phyloP scores from a whole-genome alignment of 2,329 filamentous ascomycete species.

The Aureobasidium sp. region DNA sequence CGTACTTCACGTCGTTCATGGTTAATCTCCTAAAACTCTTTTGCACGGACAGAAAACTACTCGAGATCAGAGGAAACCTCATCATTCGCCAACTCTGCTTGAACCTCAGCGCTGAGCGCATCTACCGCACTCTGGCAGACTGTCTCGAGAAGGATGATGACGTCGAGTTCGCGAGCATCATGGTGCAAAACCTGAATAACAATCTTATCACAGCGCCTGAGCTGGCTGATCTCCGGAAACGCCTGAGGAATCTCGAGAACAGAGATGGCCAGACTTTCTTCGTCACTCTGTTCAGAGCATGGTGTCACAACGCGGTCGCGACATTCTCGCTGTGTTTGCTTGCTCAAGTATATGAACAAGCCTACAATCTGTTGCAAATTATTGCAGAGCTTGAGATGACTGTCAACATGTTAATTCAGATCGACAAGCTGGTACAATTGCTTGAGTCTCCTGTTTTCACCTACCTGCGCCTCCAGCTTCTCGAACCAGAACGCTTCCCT shows the following conservation, averaged over 20 bases:
- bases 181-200: slow-evolving; percentile 99
- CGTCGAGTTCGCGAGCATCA: slow-evolving; percentile 96
- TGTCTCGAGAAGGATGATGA: slow-evolving; percentile 97
- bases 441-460: slow-evolving; percentile 97
- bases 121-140: slow-evolving; percentile 90
- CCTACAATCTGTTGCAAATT: slow-evolving; percentile 89
- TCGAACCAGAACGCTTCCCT: slow-evolving; percentile 91
- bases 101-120: slow-evolving; percentile 85
- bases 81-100: slow-evolving; percentile 94
- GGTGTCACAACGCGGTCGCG: slow-evolving; percentile 97
- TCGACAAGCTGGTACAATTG: slow-evolving; percentile 94
- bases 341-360: slow-evolving; percentile 95
- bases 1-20: slow-evolving; percentile 98
- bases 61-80: slow-evolving; percentile 88
- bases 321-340: slow-evolving; percentile 94
- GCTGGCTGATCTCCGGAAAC: slow-evolving; percentile 79
- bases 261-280: slow-evolving; percentile 95
- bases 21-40: slow-evolving; percentile 91
- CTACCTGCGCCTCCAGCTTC: slow-evolving; percentile 85
- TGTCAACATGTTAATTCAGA: slow-evolving; percentile 96
- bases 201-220: slow-evolving; percentile 97
- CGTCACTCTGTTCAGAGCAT: slow-evolving; percentile 85
- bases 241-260: slow-evolving; percentile 81
- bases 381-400: slow-evolving; percentile 98
- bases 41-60: slow-evolving; percentile 80